Conservation (phyloP, 2,329 filamentous ascomycete genomes). For the Diaporthe vexans region DNA sequence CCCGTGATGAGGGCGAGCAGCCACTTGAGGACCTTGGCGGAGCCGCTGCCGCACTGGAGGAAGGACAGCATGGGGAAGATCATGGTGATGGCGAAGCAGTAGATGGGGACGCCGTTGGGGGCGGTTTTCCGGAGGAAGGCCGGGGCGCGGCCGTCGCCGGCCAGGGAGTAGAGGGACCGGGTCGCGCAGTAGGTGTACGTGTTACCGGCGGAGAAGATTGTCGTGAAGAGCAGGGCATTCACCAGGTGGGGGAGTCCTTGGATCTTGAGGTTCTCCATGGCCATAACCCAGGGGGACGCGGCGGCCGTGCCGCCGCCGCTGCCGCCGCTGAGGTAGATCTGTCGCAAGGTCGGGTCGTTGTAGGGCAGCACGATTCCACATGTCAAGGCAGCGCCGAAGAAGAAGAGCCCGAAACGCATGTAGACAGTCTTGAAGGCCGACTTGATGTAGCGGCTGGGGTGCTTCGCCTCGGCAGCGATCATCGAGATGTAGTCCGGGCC, state of each 20-base stretch:
- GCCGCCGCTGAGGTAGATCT: constrained; percentile 59
- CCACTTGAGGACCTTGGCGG: constrained; percentile 55
- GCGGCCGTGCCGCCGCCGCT: constrained; percentile 58
- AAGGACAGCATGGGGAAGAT: constrained; percentile 61
- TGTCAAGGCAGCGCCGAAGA: constrained; percentile 76
- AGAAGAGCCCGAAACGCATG: constrained; percentile 79
- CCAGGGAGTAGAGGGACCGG: constrained; percentile 41
- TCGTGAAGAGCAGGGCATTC: constrained; percentile 62
- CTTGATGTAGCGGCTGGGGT: constrained; percentile 74
- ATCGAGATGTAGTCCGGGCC: constrained; percentile 78
- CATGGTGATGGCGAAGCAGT: constrained; percentile 68
- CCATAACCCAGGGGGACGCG: constrained; percentile 74
- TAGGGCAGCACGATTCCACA: constrained; percentile 78
- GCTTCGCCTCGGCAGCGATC: constrained; percentile 78
- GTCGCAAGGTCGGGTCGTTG: constrained; percentile 68
- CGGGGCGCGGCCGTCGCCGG: constrained; percentile 42
- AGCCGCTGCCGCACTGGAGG: constrained; percentile 39
- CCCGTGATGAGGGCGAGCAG: constrained; percentile 70
- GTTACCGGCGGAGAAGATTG: constrained; percentile 43
- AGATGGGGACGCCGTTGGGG: constrained; percentile 72
- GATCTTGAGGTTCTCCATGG: constrained; percentile 68
- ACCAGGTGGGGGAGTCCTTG: constrained; percentile 69
- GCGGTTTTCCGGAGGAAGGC: constrained; percentile 69
- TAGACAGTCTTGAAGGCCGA: constrained; percentile 81
- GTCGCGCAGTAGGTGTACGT: constrained; percentile 42